phyloP scores from a whole-genome alignment of 345 rosid species.

The Hibiscus tridactylites region DNA sequence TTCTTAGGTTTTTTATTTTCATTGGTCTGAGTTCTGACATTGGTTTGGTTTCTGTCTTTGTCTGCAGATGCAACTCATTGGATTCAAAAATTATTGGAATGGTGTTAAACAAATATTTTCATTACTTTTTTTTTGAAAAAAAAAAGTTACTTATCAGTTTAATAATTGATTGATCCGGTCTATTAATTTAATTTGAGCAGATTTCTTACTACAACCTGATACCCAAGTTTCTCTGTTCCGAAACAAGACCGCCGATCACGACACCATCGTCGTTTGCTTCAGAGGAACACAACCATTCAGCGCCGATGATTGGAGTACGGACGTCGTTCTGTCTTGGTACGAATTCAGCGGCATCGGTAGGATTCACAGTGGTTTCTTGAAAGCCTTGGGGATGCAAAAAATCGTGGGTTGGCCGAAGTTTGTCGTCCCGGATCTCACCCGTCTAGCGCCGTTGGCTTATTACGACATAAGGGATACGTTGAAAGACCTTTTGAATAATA shows the following conservation, averaged over 20 bases:
- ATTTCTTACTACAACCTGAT: conserved; percentile 38
- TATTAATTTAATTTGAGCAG: conserved; percentile 15
- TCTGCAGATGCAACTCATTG: conserved; percentile 56
- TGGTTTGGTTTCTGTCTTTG: neutral
- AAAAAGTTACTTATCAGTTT: neutral
- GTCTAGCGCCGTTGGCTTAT: conserved; percentile 37
- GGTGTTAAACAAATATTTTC: conserved; percentile 26
- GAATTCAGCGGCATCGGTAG: neutral
- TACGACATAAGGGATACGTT: conserved; percentile 47
- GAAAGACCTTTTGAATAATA: conserved; percentile 18
- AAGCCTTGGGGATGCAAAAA: conserved; percentile 62
- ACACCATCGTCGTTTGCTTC: conserved; percentile 50
- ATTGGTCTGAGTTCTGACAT: neutral
- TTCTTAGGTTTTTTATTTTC: neutral
- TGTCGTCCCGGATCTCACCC: conserved; percentile 3
- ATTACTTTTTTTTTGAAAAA: neutral
- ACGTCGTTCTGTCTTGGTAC: neutral
- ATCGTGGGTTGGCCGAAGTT: conserved; percentile 44
- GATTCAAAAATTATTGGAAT: conserved; percentile 51
- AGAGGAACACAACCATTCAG: conserved; percentile 61
- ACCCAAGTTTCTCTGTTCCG: conserved; percentile 53
- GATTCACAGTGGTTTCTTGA: conserved; percentile 70
- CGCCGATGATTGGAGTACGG: conserved; percentile 57
- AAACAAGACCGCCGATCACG: conserved; percentile 22
- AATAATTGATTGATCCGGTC: neutral